Evolutionary conservation across 306 rosid species (phyloP), one percentile per base, ranked within the genome.

Genomic region (Rosa persica): DNA sequence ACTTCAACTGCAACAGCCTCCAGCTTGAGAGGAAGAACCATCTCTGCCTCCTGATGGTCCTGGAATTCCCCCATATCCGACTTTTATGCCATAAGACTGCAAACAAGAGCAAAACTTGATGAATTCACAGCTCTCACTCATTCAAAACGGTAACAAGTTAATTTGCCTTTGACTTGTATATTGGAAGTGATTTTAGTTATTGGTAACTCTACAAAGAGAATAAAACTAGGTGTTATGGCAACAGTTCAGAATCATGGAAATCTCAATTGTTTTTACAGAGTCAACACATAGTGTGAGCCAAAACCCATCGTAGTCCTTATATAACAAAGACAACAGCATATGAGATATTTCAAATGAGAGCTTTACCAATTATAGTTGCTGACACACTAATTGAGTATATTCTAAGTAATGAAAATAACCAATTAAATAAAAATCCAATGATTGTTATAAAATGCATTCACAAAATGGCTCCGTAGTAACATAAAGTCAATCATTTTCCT

Each of bases 61-160:
- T 5, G 99, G 97, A 73, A 96, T 83, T 76, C 99, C 99, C 49
- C 98, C 99, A 73, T 93, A 96, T 74, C 99, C 99, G 20, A 96
- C 96, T 86, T 96, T 96, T 80, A 96, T 96, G 80, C 99, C 99
- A 77, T 96, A 90, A 61, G 99, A 93, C 99, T 96, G 94, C 89
- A 82, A 82, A 74, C 74, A 73, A 78, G 7, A 76, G 20, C 77
- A 71, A 67, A 2, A 73, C 43, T 78, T 81, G 80, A 84, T 78
- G 51, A 77, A 79, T 52, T 43, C 34, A 55, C 36, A 48, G 66
- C 71, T 48, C 44, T 65, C 40, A 46, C 47, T 38, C 47, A 64
- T 61, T 36, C 43, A 77, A 81, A 20, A 20, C 8, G 1, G 57
- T 42, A 49, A 30, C 22, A 12, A 48, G n/a, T 55, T 57, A 12